Conservation (phyloP, 202 grass and related monocot species). For the Hordeum pubiflorum region DNA sequence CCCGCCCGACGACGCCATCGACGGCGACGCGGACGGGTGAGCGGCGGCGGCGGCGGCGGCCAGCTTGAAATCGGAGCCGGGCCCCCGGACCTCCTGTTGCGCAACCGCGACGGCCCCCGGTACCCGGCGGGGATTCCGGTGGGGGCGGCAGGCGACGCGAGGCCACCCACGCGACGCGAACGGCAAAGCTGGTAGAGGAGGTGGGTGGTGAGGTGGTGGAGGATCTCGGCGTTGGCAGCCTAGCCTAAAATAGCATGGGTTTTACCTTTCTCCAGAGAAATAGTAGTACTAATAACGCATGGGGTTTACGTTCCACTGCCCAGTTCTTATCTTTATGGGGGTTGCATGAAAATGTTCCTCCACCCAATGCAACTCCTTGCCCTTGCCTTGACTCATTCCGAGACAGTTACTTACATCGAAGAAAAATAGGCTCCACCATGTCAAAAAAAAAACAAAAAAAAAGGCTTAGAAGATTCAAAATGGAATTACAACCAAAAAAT, state of each 20-base stretch:
- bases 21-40: constrained; percentile 6
- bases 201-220: background rate
- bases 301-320: background rate
- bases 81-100: background rate
- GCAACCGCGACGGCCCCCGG: background rate
- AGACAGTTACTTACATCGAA: too few relatives aligned
- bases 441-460: too few relatives aligned
- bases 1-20: constrained; percentile 25
- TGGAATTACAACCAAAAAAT: too few relatives aligned
- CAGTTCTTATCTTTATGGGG: background rate
- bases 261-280: background rate
- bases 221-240: constrained; percentile 26
- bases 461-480: too few relatives aligned
- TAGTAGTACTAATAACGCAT: background rate
- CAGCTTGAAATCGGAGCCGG: background rate
- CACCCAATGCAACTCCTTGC: too few relatives aligned
- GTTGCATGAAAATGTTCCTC: too few relatives aligned
- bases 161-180: background rate
- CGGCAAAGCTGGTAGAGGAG: background rate
- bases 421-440: too few relatives aligned
- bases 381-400: too few relatives aligned
- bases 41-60: background rate
- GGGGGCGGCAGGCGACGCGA: background rate
- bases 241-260: constrained; percentile 29
- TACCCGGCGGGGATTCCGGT: constrained; percentile 15